Evolutionary conservation across 768 basidiomycete genomes (phyloP).

Genomic region (Mrakia blollopis): DNA sequence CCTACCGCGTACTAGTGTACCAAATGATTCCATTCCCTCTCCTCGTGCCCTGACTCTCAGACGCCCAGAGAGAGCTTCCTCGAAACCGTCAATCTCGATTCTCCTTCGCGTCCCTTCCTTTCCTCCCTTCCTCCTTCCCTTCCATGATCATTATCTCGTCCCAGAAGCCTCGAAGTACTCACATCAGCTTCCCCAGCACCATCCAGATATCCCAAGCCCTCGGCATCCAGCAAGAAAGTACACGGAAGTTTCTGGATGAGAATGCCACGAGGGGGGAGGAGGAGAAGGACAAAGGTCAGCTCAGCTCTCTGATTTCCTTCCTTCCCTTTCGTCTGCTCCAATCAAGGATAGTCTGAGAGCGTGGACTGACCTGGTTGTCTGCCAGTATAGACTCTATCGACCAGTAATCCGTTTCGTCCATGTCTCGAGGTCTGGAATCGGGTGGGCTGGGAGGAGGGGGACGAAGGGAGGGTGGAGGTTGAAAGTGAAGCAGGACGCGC

Average conservation of each 20-base stretch:
- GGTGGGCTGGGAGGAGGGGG: background rate
- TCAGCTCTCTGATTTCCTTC: background rate
- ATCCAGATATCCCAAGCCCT: constrained; percentile 81
- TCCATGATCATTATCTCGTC: no score
- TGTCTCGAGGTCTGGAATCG: constrained; percentile 39
- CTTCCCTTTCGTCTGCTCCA: no score
- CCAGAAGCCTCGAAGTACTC: constrained; percentile 39
- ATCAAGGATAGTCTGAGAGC: background rate
- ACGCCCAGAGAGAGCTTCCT: no score
- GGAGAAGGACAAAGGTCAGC: constrained; percentile 11
- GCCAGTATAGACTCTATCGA: constrained; percentile 85
- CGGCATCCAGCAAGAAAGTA: constrained; percentile 79
- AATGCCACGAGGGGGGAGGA: background rate
- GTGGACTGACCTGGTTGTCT: constrained; percentile 66
- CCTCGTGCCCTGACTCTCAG: no score
- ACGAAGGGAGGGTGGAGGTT: background rate
- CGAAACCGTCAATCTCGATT: no score
- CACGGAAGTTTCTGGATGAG: constrained; percentile 76
- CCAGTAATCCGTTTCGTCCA: constrained; percentile 83
- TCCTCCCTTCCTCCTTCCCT: background rate
- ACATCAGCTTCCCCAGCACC: constrained; percentile 80
- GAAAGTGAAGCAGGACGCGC: background rate
- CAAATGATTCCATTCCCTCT: background rate
- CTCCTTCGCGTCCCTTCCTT: background rate
- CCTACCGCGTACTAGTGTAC: no score